Evolutionary conservation across 2,329 filamentous ascomycete genomes (phyloP).

Genomic region (Exophiala spinifera): DNA sequence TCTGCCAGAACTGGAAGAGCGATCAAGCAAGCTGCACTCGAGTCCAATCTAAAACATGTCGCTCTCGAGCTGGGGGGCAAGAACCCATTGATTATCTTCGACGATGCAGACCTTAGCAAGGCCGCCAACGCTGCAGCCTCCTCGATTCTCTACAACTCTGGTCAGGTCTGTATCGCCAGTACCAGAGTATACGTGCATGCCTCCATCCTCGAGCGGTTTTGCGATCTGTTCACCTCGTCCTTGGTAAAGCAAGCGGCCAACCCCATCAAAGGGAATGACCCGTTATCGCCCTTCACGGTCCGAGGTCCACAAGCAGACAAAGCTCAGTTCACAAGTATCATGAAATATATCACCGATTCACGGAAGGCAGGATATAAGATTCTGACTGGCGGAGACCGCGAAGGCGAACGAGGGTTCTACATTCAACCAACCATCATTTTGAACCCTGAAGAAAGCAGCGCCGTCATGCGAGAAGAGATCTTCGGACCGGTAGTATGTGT

Average conservation of each 20-base stretch:
- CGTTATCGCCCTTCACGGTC: no score
- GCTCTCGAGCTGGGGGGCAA: slow-evolving; percentile 82
- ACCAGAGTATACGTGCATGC: no score
- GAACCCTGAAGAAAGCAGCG: slow-evolving; percentile 53
- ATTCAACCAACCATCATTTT: slow-evolving; percentile 58
- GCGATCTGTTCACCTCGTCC: no score
- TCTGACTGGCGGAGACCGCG: no score
- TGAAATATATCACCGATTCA: no score
- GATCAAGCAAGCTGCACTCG: slow-evolving; percentile 66
- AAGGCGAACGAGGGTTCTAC: slow-evolving; percentile 61
- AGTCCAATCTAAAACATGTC: slow-evolving; percentile 73
- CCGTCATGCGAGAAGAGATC: slow-evolving; percentile 58
- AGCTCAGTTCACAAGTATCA: no score
- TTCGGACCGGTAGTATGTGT: slow-evolving; percentile 64
- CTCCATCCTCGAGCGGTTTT: no score
- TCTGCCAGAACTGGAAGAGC: slow-evolving; percentile 68
- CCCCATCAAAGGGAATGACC: no score
- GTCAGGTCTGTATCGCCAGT: slow-evolving; percentile 31
- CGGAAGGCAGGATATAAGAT: no score
- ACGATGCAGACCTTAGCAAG: slow-evolving; percentile 66
- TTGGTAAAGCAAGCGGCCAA: no score
- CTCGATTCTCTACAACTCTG: slow-evolving; percentile 23
- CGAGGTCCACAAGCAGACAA: no score
- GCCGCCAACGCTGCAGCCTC: slow-evolving; percentile 20
- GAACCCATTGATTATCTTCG: slow-evolving; percentile 71